Evolutionary conservation across 164 flowering plant species (phyloP).

Genomic region (Aristolochia californica): DNA sequence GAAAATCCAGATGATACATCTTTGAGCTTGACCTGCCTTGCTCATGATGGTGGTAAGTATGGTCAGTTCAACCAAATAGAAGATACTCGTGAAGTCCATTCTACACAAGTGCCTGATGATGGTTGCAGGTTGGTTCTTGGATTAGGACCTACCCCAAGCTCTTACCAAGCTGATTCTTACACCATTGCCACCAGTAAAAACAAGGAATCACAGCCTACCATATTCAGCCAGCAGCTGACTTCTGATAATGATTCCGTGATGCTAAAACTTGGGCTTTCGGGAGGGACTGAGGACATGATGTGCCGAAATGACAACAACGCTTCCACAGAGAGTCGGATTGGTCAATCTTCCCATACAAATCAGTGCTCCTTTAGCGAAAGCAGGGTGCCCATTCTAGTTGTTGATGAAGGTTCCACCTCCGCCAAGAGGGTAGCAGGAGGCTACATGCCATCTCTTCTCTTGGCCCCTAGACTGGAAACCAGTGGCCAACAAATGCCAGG

Average conservation of each 20-base stretch:
- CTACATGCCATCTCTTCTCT: slow-evolving; percentile 70
- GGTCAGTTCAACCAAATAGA: slow-evolving; percentile 15
- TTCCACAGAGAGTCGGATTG: neutral
- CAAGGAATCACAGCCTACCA: slow-evolving; percentile 19
- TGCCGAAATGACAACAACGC: slow-evolving; percentile 21
- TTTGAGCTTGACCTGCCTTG: slow-evolving; percentile 46
- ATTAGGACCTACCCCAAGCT: slow-evolving; percentile 63
- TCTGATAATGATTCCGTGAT: slow-evolving; percentile 36
- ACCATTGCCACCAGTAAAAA: slow-evolving; percentile 13
- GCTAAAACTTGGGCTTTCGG: slow-evolving; percentile 61
- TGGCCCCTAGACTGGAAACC: slow-evolving; percentile 47
- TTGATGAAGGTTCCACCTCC: slow-evolving; percentile 88
- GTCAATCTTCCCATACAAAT: slow-evolving; percentile 6
- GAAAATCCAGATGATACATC: slow-evolving; percentile 46
- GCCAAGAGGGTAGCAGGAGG: slow-evolving; percentile 77
- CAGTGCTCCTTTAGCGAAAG: slow-evolving; percentile 14
- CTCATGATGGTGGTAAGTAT: slow-evolving; percentile 27
- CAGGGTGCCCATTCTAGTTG: slow-evolving; percentile 24
- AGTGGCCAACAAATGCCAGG: slow-evolving; percentile 4
- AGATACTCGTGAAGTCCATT: slow-evolving; percentile 5
- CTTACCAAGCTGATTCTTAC: slow-evolving; percentile 16
- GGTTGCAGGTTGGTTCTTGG: slow-evolving; percentile 78
- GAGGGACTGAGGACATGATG: slow-evolving; percentile 23
- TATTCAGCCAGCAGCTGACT: slow-evolving; percentile 15
- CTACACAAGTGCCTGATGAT: slow-evolving; percentile 41